A percentile compares a stretch with the other conserved stretches of the same genome.
These are phyloP conservation scores for Solanum infundibuliforme DNA, from an alignment of 257 asterid species.

Conservation along the genomic window DNA sequence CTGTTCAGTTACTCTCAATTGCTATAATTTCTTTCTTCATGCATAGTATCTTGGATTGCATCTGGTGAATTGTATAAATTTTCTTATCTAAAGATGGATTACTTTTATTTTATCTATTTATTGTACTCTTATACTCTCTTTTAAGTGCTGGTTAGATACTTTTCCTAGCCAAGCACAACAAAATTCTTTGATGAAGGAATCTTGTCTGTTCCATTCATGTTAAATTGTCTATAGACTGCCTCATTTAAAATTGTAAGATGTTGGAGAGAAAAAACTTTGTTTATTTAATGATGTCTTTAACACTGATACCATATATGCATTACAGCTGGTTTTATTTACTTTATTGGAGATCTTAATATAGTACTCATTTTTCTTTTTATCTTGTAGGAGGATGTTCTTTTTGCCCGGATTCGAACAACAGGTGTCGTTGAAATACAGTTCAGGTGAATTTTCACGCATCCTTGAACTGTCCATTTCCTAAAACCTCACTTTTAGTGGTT, in stretches of 20 bases:
- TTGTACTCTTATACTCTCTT: not conserved
- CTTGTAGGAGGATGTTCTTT: slow-evolving; percentile 89
- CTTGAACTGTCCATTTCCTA: not conserved
- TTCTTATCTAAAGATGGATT: not conserved
- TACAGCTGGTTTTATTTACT: not conserved
- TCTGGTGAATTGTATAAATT: not conserved
- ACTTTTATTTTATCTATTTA: not conserved
- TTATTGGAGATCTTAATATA: not conserved
- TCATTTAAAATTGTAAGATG: not conserved
- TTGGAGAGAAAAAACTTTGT: not conserved
- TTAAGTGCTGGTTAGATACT: not conserved
- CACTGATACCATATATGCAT: not conserved
- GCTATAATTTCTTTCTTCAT: not conserved
- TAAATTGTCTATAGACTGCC: not conserved
- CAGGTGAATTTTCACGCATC: slow-evolving; percentile 48
- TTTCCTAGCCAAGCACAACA: not conserved
- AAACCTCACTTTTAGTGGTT: not conserved
- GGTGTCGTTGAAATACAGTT: slow-evolving; percentile 98
- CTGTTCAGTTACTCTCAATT: not conserved
- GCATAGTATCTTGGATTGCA: not conserved
- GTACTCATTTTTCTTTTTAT: slow-evolving; percentile 11
- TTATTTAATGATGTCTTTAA: not conserved
- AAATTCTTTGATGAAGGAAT: not conserved
- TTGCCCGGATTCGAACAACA: slow-evolving; percentile 96
- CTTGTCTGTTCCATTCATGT: not conserved